Base-by-base conservation (phyloP, 83 land plant species). In the Isoetes engelmannii region DNA sequence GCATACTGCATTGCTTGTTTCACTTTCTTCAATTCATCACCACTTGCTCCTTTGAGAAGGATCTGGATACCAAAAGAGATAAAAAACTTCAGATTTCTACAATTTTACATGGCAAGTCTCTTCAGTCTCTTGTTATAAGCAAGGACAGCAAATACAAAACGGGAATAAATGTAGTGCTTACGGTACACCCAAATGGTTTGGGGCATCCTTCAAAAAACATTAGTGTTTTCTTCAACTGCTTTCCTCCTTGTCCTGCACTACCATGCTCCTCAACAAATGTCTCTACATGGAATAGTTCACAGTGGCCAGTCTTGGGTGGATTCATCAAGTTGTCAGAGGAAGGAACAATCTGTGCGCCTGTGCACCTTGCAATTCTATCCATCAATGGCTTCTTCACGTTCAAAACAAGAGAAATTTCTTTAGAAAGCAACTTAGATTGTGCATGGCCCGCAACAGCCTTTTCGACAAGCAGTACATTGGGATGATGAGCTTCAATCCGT, bases 131-230 rank as follows among this genome's bases (percentile, higher is more conserved):
- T 60, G 10, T 9, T 51, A 15, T 28, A 28, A 28, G 37, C 37
- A 28, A 28, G 37, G 37, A 28, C 37, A 28, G 37, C 15, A 37
- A 42, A 10, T 0, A 44, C 12, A 10, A 69, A n/a, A 7, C n/a
- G 6, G 59, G 8, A 59, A 9, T 55, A 41, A 47, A 42, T 12
- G 18, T 15, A 5, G 10, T 9, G 50, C 64, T 62, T 13, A 89
- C 92, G 69, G 97, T 88, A 54, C 97, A 92, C 20, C 93, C 97
- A 55, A 81, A 69, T 21, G 82, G 93, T 61, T 77, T 84, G 41
- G 90, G 89, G 62, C 83, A 88, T n/a, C 97, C 97, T 71, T 88
- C 97, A 75, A 88, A 74, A 49, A 92, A 92, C 97, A 84, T 88
- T 48, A 92, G 77, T 12, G 88, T 84, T 57, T 88, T 88, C 59